Conservation (phyloP, 2,329 filamentous ascomycete species). For the Xylaria sp. region DNA sequence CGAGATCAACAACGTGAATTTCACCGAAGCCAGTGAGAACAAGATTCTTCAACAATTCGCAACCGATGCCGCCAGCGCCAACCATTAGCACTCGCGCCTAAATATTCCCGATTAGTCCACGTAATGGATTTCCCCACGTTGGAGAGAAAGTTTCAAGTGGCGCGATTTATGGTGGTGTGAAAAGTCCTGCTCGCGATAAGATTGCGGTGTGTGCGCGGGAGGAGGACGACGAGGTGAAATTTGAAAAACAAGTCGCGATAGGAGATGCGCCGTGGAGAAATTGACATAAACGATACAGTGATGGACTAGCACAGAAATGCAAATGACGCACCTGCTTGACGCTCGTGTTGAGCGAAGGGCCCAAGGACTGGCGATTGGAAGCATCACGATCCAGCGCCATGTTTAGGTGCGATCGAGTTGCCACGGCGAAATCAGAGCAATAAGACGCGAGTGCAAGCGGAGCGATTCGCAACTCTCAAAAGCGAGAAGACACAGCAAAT, state of each 20-base stretch:
- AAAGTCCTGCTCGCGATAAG: not conserved
- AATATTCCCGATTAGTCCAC: constrained; percentile 32
- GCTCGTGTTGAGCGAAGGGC: constrained; percentile 54
- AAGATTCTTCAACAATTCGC: constrained; percentile 94
- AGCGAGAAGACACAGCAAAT: not conserved
- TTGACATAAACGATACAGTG: not conserved
- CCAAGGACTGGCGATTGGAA: constrained; percentile 62
- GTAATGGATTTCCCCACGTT: constrained; percentile 5
- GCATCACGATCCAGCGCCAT: constrained; percentile 42
- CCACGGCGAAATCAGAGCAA: constrained; percentile 17
- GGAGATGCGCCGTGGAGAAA: not conserved
- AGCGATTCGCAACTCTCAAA: not conserved
- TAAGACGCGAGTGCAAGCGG: constrained; percentile 23
- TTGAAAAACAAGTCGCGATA: constrained; percentile 9
- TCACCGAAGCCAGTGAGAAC: constrained; percentile 88
- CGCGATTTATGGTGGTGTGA: not conserved
- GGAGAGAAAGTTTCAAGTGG: not conserved
- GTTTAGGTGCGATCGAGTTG: constrained; percentile 24
- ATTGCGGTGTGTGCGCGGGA: constrained; percentile 8
- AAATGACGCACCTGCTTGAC: constrained; percentile 58
- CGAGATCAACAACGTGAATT: constrained; percentile 91
- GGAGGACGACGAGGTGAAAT: not conserved
- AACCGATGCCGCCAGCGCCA: constrained; percentile 93
- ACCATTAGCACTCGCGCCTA: constrained; percentile 89
- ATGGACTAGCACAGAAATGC: constrained; percentile 17